Evolutionary conservation across 805 yeast genomes (phyloP).

Genomic region (Ogataea nonfermentans): DNA sequence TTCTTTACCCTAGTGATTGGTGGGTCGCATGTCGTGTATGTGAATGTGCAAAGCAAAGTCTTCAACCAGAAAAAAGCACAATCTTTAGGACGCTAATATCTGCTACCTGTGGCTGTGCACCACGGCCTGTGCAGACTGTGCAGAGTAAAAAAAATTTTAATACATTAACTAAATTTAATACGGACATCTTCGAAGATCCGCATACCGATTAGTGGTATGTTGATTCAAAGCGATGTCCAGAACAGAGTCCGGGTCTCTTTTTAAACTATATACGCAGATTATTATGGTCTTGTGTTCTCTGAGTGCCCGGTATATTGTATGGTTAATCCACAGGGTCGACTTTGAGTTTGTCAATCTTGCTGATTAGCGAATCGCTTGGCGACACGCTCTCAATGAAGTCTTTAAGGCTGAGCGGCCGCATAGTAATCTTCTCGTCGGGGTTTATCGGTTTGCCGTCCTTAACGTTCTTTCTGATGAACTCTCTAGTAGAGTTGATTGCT

Average conservation of each 20-base stretch:
- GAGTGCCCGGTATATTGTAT: slow-evolving; percentile 17
- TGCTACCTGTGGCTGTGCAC: slow-evolving; percentile 6
- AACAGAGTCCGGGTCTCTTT: slow-evolving; percentile 18
- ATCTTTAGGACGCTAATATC: slow-evolving; percentile 2
- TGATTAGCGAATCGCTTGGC: slow-evolving; percentile 29
- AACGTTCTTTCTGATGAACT: slow-evolving; percentile 63
- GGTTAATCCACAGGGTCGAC: slow-evolving; percentile 23
- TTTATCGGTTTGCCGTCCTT: slow-evolving; percentile 38
- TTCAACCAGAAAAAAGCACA: slow-evolving; percentile 20
- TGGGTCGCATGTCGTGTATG: slow-evolving; percentile 39
- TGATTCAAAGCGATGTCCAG: slow-evolving; percentile 53
- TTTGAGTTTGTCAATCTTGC: slow-evolving; percentile 19
- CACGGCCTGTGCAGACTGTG: slow-evolving; percentile 1
- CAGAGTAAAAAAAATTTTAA: slow-evolving; percentile 1
- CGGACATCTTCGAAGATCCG: slow-evolving; percentile 50
- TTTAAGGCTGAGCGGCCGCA: slow-evolving; percentile 61
- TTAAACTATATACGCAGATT: slow-evolving; percentile 7
- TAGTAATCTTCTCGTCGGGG: slow-evolving; percentile 36
- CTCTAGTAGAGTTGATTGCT: slow-evolving; percentile 84
- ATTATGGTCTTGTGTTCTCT: slow-evolving; percentile 3
- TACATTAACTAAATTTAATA: slow-evolving; percentile 1
- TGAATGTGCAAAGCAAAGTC: slow-evolving; percentile 30
- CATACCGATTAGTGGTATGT: slow-evolving; percentile 40
- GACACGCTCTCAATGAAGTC: slow-evolving; percentile 55
- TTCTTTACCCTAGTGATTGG: slow-evolving; percentile 44